Conservation (phyloP, 495 filamentous ascomycete genomes). For the Penicillium goetzii region DNA sequence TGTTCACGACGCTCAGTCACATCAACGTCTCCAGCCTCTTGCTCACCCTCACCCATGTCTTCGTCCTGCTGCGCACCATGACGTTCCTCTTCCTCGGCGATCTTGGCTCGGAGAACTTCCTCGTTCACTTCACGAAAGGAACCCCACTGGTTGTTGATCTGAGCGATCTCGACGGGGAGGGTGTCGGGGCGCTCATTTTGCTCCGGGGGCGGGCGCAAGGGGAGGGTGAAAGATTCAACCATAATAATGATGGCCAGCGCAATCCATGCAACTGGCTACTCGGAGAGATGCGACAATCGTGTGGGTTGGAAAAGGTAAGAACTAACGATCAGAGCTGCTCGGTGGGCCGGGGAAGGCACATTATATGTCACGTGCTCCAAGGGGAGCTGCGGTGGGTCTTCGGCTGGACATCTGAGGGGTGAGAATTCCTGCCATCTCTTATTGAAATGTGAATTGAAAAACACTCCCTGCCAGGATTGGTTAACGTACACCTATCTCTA, state of each 20-base stretch:
- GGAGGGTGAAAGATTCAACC: conserved; percentile 59
- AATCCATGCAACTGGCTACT: not conserved
- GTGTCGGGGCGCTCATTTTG: conserved; percentile 58
- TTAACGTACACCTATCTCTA: not conserved
- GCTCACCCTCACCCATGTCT: conserved; percentile 38
- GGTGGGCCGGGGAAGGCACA: not conserved
- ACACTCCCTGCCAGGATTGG: not conserved
- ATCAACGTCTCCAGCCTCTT: conserved; percentile 37
- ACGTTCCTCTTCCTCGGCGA: conserved; percentile 52
- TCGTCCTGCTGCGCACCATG: conserved; percentile 35
- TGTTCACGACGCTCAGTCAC: conserved; percentile 45
- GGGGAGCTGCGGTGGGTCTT: not conserved
- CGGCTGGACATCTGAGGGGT: not conserved
- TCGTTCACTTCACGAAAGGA: conserved; percentile 72
- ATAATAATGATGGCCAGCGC: conserved; percentile 27
- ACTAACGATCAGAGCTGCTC: not conserved
- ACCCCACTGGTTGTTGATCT: conserved; percentile 74
- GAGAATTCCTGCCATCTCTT: not conserved
- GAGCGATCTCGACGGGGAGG: conserved; percentile 70
- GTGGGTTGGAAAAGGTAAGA: not conserved
- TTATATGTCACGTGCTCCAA: not conserved
- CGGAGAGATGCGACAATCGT: not conserved
- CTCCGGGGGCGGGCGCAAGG: conserved; percentile 64
- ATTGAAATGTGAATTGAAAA: not conserved
- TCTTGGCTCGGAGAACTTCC: conserved; percentile 61